Base-by-base conservation (phyloP, 179 eudicot species). In the Patellifolia procumbens region DNA sequence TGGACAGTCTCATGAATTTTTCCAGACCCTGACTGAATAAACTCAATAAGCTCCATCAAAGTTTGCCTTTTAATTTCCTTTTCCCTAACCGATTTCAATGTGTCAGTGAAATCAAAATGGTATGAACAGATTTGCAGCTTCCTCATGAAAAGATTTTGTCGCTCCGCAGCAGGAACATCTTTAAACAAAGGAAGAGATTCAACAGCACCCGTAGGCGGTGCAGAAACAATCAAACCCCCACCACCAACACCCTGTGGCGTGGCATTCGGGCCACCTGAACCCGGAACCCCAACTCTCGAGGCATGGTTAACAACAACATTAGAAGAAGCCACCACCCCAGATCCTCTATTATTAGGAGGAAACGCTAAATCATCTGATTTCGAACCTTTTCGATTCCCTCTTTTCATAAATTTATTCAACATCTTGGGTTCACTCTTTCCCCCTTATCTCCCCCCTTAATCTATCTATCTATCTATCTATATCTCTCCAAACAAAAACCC, bases 51-150 rank as follows among this genome's bases (percentile, higher is more conserved):
- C 68, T 90, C 94, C 65, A 73, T 75, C 74, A 88, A 82, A 0
- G 87, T 78, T 35, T 87, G 94, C 80, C 90, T 80, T 79, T 90
- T 90, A 48, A 90, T 83, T 73, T 90, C 94, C 78, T 90, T 90
- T 70, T 90, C 91, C 49, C 87, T 74, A 20, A 80, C 87, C 62
- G 87, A 83, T 79, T 88, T 88, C 82, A 87, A 58, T 3, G 87
- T 75, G 46, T 90, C 89, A 5, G 76, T 68, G 59, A 88, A 90
- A 81, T 90, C 92, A 71, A 90, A 90, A 32, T 71, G 80, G 29
- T 80, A 78, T 48, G 84, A 87, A 79, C 92, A 88, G 68, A 90
- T 83, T 79, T 90, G 89, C 15, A 88, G 55, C 82, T 90, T 90
- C 11, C 85, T 77, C n/a, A 83, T 67, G 62, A 88, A 87, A 82